Evolutionary conservation across 2,329 filamentous ascomycete species (phyloP).

Genomic region (Pezicula rhizophila): DNA sequence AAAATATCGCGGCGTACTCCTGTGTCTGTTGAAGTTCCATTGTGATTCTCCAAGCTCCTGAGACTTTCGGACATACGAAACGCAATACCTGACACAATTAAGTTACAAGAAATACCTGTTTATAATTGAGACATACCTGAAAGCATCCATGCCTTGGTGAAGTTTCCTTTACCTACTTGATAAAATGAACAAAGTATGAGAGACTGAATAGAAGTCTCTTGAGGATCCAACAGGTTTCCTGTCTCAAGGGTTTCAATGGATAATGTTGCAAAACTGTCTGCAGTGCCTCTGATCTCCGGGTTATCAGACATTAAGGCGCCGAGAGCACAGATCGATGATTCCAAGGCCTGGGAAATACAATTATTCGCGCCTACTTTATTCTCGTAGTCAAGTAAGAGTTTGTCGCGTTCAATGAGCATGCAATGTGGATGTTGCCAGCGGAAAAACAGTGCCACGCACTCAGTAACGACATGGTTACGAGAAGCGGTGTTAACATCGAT

Average conservation of each 20-base stretch:
- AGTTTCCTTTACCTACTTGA: too few relatives aligned
- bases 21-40: too few relatives aligned
- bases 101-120: too few relatives aligned
- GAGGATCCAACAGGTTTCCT: neutral
- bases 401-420: constrained; percentile 15
- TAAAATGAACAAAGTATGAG: too few relatives aligned
- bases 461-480: constrained; percentile 3
- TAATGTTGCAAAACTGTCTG: constrained; percentile 1
- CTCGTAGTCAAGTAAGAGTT: constrained; percentile 10
- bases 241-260: constrained; percentile 4
- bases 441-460: constrained; percentile 13
- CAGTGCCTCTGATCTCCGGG: constrained; percentile 1
- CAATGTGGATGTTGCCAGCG: constrained; percentile 11
- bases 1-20: constrained; percentile 6
- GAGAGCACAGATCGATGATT: constrained; percentile 8
- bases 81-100: too few relatives aligned
- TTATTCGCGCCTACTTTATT: constrained; percentile 2
- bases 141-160: too few relatives aligned
- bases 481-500: neutral
- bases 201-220: too few relatives aligned
- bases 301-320: constrained; percentile 11
- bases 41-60: too few relatives aligned
- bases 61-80: too few relatives aligned
- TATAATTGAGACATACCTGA: too few relatives aligned
- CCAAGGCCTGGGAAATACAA: constrained; percentile 6